Evolutionary conservation across 2,329 filamentous ascomycete species (phyloP).

Genomic region (Cladosporium sp.): DNA sequence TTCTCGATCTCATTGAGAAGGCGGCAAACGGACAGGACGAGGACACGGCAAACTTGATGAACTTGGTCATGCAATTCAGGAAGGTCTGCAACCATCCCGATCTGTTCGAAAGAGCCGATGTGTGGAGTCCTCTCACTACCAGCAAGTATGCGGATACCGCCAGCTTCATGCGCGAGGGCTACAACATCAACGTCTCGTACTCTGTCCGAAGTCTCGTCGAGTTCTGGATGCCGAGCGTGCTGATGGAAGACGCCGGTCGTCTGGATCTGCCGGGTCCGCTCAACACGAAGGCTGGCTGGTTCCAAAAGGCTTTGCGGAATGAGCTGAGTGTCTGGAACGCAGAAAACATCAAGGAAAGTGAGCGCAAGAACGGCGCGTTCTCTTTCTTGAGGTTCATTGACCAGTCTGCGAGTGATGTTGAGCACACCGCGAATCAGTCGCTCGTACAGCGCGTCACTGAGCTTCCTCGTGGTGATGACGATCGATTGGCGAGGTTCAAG

Average conservation of each 20-base stretch:
- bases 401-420: constrained; percentile 65
- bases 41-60: constrained; percentile 95
- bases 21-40: constrained; percentile 88
- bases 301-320: constrained; percentile 66
- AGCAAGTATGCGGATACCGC: constrained; percentile 91
- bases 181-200: constrained; percentile 72
- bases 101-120: constrained; percentile 90
- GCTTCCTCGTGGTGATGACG: constrained; percentile 47
- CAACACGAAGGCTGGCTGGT: constrained; percentile 73
- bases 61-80: constrained; percentile 98
- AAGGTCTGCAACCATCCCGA: constrained; percentile 99
- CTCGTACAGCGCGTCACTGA: constrained; percentile 68
- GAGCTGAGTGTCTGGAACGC: constrained; percentile 88
- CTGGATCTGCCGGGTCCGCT: constrained; percentile 66
- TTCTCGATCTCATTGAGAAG: constrained; percentile 98
- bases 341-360: constrained; percentile 64
- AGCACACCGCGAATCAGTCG: constrained; percentile 60
- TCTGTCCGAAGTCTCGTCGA: constrained; percentile 82
- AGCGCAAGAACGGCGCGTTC: constrained; percentile 60
- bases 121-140: constrained; percentile 74
- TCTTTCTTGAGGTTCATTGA: constrained; percentile 89
- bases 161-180: constrained; percentile 86
- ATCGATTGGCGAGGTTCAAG: constrained; percentile 55
- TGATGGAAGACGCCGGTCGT: constrained; percentile 77
- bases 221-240: constrained; percentile 70